Conservation (phyloP, 345 rosid genomes). For the Populus pruinosa region DNA sequence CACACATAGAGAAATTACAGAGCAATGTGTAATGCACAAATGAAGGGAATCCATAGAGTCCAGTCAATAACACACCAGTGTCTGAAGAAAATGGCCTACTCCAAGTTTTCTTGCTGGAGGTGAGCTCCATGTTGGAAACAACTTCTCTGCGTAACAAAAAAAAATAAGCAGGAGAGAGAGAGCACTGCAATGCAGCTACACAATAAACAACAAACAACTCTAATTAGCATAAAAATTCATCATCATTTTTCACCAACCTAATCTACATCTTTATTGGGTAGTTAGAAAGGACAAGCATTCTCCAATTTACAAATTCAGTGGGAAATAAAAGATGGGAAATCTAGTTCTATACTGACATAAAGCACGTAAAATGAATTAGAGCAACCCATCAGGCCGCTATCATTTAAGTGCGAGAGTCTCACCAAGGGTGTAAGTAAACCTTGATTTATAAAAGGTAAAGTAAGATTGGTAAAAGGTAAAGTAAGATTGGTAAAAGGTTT, state of each 20-base stretch:
- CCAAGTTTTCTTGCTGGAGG: conserved; percentile 40
- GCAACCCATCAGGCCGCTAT: not conserved
- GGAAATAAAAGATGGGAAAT: not conserved
- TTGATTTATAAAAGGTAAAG: not conserved
- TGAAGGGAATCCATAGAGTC: not conserved
- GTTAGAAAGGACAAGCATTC: not conserved
- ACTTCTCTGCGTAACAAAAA: conserved; percentile 29
- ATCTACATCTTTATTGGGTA: not conserved
- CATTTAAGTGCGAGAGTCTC: not conserved
- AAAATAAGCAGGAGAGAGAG: not conserved
- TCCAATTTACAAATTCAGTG: not conserved
- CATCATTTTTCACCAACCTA: not conserved
- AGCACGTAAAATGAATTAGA: not conserved
- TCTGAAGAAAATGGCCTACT: conserved; percentile 64
- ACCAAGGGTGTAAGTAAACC: not conserved
- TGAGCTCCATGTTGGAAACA: conserved; percentile 26
- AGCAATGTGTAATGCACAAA: not conserved
- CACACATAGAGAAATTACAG: not conserved
- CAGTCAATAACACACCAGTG: conserved; percentile 43
- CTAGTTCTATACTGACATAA: not conserved
- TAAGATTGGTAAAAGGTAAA: too few species aligned
- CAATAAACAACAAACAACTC: not conserved
- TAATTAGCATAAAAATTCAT: not conserved
- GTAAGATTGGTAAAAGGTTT: too few species aligned
- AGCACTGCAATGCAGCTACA: not conserved